Base-by-base conservation (phyloP, 129 eudicot genomes). In the Oenanthe sinensis region DNA sequence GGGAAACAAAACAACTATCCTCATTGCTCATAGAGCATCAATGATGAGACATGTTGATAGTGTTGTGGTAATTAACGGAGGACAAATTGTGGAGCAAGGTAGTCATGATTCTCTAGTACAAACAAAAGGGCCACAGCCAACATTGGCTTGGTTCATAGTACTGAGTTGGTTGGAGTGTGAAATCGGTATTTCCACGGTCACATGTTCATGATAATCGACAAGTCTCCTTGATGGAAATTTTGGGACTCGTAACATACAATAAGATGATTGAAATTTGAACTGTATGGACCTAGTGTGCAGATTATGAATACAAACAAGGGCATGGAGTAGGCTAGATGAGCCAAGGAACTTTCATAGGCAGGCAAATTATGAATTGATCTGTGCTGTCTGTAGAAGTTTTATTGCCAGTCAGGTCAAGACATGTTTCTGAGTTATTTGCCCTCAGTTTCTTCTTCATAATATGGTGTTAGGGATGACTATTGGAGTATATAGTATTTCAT, bases 11-110 rank as follows among this genome's bases (percentile, higher is more conserved):
- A 89, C 90, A 44, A 87, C 93, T 39, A 89, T 89, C 69, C 71
- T 89, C 78, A 81, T 89, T 68, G 90, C 93, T 67, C 88, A 87
- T 37, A 85, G 87, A 65, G 89, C 90, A 12, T 82, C 93, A 26
- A 81, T 87, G 89, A 87, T 89, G 93, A 87, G 81, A 70, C 83
- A 88, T 63, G 93, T 89, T 70, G 93, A 89, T 77, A 89, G 83
- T 24, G 80, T 89, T 24, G 85, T 87, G 81, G 93, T 89, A 8
- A 80, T 89, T 33, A 89, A 87, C 54, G 91, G 91, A 11, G 90
- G 93, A 45, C 87, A 82, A 75, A 87, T 89, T 70, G 93, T 89
- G 17, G 90, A 89, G 78, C 86, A 87, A 81, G 93, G 93, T 36
- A 81, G 85, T 74, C 93, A 87, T 65, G 91, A 89, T 85, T 74